Percentiles rank a stretch among this genome's conserved stretches.
Evolutionary conservation across 345 rosid species (phyloP).

Genomic region (Isatis tinctoria): DNA sequence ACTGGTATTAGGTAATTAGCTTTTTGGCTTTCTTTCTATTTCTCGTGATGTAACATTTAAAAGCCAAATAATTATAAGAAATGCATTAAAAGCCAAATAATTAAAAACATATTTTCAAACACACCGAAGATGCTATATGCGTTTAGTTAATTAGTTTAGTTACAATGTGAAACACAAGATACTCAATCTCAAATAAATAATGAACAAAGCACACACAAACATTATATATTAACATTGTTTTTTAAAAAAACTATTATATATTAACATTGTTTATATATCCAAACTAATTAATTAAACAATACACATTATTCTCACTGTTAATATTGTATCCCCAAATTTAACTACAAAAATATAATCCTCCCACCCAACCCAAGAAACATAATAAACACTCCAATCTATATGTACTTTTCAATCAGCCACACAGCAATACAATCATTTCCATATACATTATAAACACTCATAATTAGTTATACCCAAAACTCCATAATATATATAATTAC

Average conservation of each 20-base stretch:
- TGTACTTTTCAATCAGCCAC: neutral
- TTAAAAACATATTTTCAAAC: neutral
- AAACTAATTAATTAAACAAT: slow-evolving; percentile 13
- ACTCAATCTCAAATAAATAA: neutral
- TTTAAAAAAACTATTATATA: too few species aligned
- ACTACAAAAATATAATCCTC: slow-evolving; percentile 5
- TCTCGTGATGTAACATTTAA: neutral
- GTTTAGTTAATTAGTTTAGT: neutral
- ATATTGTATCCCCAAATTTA: neutral
- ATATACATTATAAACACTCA: slow-evolving; percentile 13
- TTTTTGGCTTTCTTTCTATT: neutral
- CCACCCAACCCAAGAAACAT: slow-evolving; percentile 2
- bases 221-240: neutral
- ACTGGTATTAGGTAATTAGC: neutral
- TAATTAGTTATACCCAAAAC: neutral
- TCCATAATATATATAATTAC: neutral
- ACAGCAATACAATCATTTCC: neutral
- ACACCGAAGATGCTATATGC: neutral
- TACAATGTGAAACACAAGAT: neutral
- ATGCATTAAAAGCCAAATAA: neutral
- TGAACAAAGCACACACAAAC: neutral
- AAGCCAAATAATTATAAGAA: neutral
- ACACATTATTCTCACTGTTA: slow-evolving; percentile 6
- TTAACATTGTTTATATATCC: neutral
- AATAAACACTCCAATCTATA: neutral